Base-by-base conservation (phyloP, 2,329 filamentous ascomycete species). In the Monilinia laxa region DNA sequence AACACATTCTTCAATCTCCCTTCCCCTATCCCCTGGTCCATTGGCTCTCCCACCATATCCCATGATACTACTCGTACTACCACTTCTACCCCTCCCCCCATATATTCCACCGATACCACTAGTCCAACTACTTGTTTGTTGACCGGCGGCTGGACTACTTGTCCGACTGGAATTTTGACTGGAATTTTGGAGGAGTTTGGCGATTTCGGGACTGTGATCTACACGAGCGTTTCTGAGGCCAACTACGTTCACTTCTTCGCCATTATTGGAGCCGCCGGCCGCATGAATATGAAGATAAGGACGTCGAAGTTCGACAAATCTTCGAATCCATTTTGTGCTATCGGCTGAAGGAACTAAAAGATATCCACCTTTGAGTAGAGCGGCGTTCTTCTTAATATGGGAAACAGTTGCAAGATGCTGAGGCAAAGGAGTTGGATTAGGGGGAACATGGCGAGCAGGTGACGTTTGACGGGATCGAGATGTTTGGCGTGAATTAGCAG, bases 231-330 rank as follows among this genome's bases (percentile, higher is more conserved):
- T 96, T 47, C 90, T 87, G 65, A 99, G 82, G 75, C 94, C 96
- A 73, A 98, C 91, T 12, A 95, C 89, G 64, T 90, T 92, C 56
- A 97, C 85, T 78, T 97, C 94, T 72, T 98, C 95, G 23, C 94
- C 93, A 52, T 96, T 91, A 0, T 89, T 87, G 9, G 58, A 7
- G 5, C 62, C 62, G 12, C 31, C 54, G 0, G 90, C 88, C 31
- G 87, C 90, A 79, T 98, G 92, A 47, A 99, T 86, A 77, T 98
- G 93, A 64, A 99, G 83, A 76, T 98, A 99, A 0, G 95, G 95
- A 63, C 90, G 85, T 42, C 95, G 87, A 38, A 99, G 85, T 79
- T 99, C 95, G 60, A 97, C 92, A 75, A 96, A 98, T 53, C 94
- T 89, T 73, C 93, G 92, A 38, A 95, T 85, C 95, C 95, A 99